phyloP scores from a whole-genome alignment of 176 grass and related monocot species.

The Bothriochloa decipiens region DNA sequence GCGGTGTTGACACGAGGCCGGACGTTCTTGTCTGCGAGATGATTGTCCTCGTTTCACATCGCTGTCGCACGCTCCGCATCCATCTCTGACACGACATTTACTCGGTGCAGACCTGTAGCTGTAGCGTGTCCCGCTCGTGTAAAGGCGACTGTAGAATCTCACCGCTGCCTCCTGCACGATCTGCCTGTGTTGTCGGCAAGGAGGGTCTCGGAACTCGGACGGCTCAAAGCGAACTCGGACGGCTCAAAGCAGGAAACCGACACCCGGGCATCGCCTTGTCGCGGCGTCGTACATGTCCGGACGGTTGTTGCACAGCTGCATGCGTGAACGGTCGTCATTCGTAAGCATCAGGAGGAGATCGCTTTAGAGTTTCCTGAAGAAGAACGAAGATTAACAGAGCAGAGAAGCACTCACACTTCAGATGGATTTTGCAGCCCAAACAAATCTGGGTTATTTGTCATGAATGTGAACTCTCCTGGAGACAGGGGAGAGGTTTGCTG shows the following conservation, averaged over 20 bases:
- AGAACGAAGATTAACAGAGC: neutral
- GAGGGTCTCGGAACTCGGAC: neutral
- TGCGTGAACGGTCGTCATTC: slow-evolving; percentile 35
- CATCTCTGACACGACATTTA: slow-evolving; percentile 7
- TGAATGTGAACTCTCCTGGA: neutral
- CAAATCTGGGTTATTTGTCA: neutral
- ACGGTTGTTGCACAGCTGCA: neutral
- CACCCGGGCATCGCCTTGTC: neutral
- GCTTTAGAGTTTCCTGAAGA: neutral
- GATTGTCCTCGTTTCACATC: slow-evolving; percentile 41
- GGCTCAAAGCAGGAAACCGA: neutral
- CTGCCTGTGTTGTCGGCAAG: slow-evolving; percentile 25
- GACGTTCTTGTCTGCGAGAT: slow-evolving; percentile 17
- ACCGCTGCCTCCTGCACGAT: slow-evolving; percentile 3
- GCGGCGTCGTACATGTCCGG: neutral
- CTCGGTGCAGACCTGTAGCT: no score
- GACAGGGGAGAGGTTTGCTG: neutral
- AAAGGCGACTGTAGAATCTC: neutral
- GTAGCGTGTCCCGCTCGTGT: neutral
- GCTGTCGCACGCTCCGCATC: slow-evolving; percentile 28
- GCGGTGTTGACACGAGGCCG: neutral
- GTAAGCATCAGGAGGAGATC: neutral
- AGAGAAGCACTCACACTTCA: neutral
- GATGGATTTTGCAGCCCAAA: neutral
- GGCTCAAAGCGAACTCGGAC: neutral